These are phyloP conservation scores for Dipodascus albidus DNA, from an alignment of 805 yeast species.

Conservation along the genomic window DNA sequence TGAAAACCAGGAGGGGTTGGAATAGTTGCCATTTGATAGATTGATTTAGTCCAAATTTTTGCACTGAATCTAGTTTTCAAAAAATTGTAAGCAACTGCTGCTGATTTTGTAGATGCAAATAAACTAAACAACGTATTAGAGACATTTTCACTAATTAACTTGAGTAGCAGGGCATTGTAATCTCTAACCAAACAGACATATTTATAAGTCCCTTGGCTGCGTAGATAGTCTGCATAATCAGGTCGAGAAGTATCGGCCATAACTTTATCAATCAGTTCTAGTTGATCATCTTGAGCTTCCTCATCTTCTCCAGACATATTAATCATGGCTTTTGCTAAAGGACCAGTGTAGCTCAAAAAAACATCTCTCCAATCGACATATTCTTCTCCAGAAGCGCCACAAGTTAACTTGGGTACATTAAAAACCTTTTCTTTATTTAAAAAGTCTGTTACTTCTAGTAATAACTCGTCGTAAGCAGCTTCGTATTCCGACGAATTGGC, in stretches of 20 bases:
- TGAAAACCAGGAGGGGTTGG: conserved; percentile 1
- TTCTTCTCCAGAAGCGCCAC: neutral
- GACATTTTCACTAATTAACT: neutral
- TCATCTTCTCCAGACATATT: neutral
- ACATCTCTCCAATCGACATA: neutral
- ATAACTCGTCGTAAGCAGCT: neutral
- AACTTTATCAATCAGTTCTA: neutral
- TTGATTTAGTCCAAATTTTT: neutral
- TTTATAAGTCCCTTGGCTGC: neutral
- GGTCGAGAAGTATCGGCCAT: neutral
- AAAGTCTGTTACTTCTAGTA: conserved; percentile 1
- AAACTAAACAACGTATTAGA: neutral
- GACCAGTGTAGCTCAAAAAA: conserved; percentile 1
- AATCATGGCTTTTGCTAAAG: neutral
- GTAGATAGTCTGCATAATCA: neutral
- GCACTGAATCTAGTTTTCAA: neutral
- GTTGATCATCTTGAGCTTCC: neutral
- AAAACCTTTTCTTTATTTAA: neutral
- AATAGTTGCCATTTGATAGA: neutral
- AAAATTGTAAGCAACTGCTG: conserved; percentile 1
- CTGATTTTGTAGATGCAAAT: neutral
- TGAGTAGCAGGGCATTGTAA: neutral
- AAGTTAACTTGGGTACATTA: neutral
- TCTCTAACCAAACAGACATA: neutral
- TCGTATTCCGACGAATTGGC: neutral